These are phyloP conservation scores for Clausena lansium DNA, from an alignment of 345 rosid genomes.

Conservation along the genomic window DNA sequence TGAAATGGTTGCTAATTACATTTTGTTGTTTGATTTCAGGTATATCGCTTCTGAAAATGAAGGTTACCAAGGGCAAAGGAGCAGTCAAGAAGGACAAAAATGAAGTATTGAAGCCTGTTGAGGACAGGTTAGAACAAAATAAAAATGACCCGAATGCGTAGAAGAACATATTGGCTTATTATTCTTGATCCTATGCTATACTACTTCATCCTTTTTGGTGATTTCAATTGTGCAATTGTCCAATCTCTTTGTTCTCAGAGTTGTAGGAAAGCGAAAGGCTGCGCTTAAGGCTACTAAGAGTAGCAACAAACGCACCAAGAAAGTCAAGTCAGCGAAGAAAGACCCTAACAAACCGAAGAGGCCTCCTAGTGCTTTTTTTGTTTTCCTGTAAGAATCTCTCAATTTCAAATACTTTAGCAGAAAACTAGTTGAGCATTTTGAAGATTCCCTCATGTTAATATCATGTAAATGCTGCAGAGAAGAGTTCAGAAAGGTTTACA, in stretches of 20 bases:
- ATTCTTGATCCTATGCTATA: neutral
- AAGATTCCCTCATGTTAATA: neutral
- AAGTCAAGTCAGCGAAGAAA: constrained; percentile 43
- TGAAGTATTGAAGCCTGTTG: constrained; percentile 37
- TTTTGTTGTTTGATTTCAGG: constrained; percentile 25
- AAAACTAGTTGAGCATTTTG: neutral
- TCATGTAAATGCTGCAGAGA: constrained; percentile 33
- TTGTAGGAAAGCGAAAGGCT: constrained; percentile 59
- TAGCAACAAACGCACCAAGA: constrained; percentile 33
- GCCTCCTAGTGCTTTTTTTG: constrained; percentile 77
- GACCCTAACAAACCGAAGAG: constrained; percentile 77
- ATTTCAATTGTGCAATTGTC: neutral
- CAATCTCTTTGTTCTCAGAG: constrained; percentile 32
- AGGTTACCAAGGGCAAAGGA: constrained; percentile 40
- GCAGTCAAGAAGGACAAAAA: constrained; percentile 34
- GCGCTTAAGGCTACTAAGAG: constrained; percentile 34
- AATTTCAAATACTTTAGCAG: neutral
- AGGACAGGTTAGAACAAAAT: constrained; percentile 31
- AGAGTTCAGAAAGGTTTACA: constrained; percentile 47
- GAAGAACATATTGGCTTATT: neutral
- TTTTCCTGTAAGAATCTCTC: constrained; percentile 49
- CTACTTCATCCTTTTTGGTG: neutral
- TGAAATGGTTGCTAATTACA: neutral
- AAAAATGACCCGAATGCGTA: neutral
- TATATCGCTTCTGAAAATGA: constrained; percentile 29